Percentiles rank a stretch among this genome's conserved stretches.
Conservation (phyloP, 805 yeast species). For the Soucietia sequanensis region DNA sequence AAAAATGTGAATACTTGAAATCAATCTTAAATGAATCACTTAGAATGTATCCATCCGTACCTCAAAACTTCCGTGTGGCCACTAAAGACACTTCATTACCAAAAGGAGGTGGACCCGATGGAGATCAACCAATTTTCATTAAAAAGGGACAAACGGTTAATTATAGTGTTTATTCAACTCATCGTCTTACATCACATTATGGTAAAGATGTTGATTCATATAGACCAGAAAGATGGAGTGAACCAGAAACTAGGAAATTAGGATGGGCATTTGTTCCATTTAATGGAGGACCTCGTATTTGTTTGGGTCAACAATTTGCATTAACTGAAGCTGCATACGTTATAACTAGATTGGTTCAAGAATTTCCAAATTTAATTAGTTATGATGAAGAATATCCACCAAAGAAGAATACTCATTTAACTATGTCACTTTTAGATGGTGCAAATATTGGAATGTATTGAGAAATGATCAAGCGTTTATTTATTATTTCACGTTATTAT, state of each 20-base stretch:
- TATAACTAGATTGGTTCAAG: conserved; percentile 26
- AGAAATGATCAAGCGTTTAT: too few relatives aligned
- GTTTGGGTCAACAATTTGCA: conserved; percentile 42
- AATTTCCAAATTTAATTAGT: conserved; percentile 23
- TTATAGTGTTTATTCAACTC: conserved; percentile 42
- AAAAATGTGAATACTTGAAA: conserved; percentile 47
- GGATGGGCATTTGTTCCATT: conserved; percentile 39
- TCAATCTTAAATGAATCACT: conserved; percentile 48
- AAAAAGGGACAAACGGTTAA: conserved; percentile 43
- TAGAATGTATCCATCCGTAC: conserved; percentile 53
- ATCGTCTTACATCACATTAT: conserved; percentile 31
- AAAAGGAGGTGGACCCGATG: conserved; percentile 47
- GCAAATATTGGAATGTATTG: neutral
- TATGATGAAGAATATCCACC: conserved; percentile 22
- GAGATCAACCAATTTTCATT: conserved; percentile 35
- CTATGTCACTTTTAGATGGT: conserved; percentile 10
- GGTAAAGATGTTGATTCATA: conserved; percentile 30
- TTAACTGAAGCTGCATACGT: conserved; percentile 36
- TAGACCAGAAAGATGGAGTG: conserved; percentile 35
- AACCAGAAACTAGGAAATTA: conserved; percentile 20
- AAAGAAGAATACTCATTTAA: conserved; percentile 25
- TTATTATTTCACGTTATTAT: too few relatives aligned
- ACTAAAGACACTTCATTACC: conserved; percentile 48
- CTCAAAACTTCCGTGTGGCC: conserved; percentile 47
- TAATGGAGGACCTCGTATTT: conserved; percentile 39